Evolutionary conservation across 2,329 filamentous ascomycete species (phyloP).

Genomic region (Fusarium avenaceum): DNA sequence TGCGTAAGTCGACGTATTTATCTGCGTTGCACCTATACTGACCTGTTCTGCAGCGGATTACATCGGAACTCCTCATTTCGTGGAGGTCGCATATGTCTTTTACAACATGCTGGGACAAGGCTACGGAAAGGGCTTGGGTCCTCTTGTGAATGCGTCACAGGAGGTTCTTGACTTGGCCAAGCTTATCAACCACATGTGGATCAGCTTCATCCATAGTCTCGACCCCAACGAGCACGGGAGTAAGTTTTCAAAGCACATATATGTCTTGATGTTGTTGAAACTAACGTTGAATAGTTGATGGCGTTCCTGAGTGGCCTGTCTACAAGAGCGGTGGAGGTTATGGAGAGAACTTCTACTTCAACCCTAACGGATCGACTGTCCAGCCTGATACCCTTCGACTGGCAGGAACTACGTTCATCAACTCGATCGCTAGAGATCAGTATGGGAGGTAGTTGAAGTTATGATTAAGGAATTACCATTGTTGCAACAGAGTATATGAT

Average conservation of each 20-base stretch:
- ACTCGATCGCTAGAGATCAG: conserved; percentile 34
- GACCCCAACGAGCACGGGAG: conserved; percentile 56
- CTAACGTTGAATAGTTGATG: conserved; percentile 23
- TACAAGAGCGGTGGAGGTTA: conserved; percentile 39
- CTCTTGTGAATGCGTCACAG: conserved; percentile 57
- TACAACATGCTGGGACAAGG: conserved; percentile 62
- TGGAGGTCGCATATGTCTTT: conserved; percentile 59
- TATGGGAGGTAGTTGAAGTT: conserved; percentile 26
- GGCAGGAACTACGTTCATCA: conserved; percentile 40
- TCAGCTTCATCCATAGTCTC: conserved; percentile 56
- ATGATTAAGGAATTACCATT: neutral
- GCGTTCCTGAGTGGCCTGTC: conserved; percentile 35
- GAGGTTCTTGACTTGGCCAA: conserved; percentile 55
- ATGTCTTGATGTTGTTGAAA: fast-evolving
- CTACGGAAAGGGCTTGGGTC: conserved; percentile 51
- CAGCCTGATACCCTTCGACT: conserved; percentile 42
- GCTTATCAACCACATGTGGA: conserved; percentile 55
- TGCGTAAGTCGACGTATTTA: conserved; percentile 11
- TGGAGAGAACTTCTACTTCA: conserved; percentile 43
- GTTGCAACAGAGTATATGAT: neutral
- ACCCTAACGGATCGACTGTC: conserved; percentile 34
- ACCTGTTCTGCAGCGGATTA: conserved; percentile 17
- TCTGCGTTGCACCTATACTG: fast-evolving
- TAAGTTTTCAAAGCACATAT: neutral
- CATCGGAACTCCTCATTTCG: conserved; percentile 49